Conservation (phyloP, 768 basidiomycete genomes). For the Tricholoma terreum region DNA sequence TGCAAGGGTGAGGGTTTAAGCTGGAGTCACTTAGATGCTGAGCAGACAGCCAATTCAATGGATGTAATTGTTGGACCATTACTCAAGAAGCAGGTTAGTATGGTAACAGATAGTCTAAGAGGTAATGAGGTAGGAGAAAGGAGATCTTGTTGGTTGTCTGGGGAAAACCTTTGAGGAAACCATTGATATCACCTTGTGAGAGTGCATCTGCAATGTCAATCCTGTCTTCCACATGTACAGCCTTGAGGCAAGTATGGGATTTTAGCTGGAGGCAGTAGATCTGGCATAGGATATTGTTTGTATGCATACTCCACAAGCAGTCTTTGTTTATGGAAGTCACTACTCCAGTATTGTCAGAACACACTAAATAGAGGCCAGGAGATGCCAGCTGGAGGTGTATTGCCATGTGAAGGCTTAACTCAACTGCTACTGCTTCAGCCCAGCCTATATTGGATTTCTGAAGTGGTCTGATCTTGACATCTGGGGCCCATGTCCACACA, state of each 20-base stretch:
- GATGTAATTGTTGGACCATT: too few species aligned
- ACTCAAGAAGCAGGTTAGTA: too few species aligned
- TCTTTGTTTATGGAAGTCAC: constrained; percentile 27
- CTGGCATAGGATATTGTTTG: constrained; percentile 27
- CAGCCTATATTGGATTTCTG: too few species aligned
- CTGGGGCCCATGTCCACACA: constrained; percentile 28
- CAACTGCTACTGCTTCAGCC: too few species aligned
- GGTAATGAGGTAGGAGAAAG: too few species aligned
- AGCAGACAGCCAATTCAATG: neutral
- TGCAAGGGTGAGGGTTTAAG: constrained; percentile 18
- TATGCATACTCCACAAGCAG: constrained; percentile 19
- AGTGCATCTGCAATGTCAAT: constrained; percentile 30
- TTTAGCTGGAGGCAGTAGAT: constrained; percentile 19
- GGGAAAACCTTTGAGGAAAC: neutral
- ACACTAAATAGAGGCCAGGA: constrained; percentile 10
- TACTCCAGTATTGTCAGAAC: constrained; percentile 34
- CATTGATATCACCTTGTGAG: constrained; percentile 27
- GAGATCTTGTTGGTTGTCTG: neutral
- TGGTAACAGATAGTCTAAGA: too few species aligned
- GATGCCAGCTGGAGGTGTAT: too few species aligned
- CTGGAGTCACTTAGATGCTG: constrained; percentile 13
- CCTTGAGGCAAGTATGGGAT: constrained; percentile 4
- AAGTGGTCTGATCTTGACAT: constrained; percentile 15
- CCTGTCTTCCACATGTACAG: constrained; percentile 17
- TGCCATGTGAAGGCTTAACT: too few species aligned